These are phyloP conservation scores for Pseudozyma tsukubaensis DNA, from an alignment of 1,284 basidiomycete genomes.

Conservation along the genomic window DNA sequence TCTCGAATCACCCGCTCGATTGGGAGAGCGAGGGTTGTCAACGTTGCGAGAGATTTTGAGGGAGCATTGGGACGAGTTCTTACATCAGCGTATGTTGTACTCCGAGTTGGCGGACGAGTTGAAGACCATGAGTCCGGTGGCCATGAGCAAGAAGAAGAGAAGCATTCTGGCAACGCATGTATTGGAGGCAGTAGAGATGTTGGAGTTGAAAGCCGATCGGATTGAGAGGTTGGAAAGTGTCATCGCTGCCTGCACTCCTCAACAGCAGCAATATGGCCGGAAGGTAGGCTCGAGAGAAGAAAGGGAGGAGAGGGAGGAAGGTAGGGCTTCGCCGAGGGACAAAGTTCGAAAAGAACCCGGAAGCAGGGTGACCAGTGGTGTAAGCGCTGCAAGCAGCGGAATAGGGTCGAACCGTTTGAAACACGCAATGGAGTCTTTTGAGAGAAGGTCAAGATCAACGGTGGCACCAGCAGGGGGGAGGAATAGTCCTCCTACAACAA, in stretches of 20 bases:
- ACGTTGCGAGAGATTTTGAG: slow-evolving; percentile 34
- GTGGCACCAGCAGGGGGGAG: background rate
- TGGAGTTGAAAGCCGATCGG: slow-evolving; percentile 62
- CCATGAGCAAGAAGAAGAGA: slow-evolving; percentile 53
- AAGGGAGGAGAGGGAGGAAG: slow-evolving; percentile 4
- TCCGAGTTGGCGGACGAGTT: slow-evolving; percentile 66
- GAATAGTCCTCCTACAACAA: slow-evolving; percentile 27
- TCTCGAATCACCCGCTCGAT: slow-evolving; percentile 10
- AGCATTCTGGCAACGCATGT: slow-evolving; percentile 62
- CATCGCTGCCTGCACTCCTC: background rate
- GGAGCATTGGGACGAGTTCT: slow-evolving; percentile 65
- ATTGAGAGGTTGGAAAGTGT: slow-evolving; percentile 54
- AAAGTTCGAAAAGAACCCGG: no score
- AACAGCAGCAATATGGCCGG: background rate
- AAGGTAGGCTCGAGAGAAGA: background rate
- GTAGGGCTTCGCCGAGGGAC: no score
- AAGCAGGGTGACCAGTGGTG: slow-evolving; percentile 3
- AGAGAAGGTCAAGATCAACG: slow-evolving; percentile 4
- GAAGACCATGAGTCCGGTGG: slow-evolving; percentile 52
- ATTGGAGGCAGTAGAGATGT: slow-evolving; percentile 60
- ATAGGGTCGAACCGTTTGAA: slow-evolving; percentile 24
- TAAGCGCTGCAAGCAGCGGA: slow-evolving; percentile 5
- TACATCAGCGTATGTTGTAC: slow-evolving; percentile 63
- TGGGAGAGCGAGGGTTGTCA: slow-evolving; percentile 4
- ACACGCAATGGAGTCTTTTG: slow-evolving; percentile 27